Percentiles rank a stretch among this genome's conserved stretches.
Conservation (phyloP, 2,329 filamentous ascomycete species). For the Exophiala dermatitidis region DNA sequence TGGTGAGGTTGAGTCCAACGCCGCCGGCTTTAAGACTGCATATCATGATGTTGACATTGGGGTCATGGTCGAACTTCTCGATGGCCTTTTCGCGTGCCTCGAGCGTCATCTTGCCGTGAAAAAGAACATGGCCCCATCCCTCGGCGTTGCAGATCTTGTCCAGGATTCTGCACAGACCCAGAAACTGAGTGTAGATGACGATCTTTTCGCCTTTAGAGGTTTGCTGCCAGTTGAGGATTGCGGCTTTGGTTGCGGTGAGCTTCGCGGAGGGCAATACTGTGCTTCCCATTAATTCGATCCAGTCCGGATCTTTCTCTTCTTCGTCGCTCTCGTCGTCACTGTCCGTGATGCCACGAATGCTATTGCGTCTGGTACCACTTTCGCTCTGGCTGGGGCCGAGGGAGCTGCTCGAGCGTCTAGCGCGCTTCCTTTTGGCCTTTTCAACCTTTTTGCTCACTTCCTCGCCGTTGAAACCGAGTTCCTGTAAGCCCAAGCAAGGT, state of each 20-base stretch:
- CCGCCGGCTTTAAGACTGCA: constrained; percentile 53
- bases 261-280: constrained; percentile 32
- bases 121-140: constrained; percentile 42
- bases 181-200: constrained; percentile 55
- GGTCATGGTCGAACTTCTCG: constrained; percentile 39
- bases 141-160: constrained; percentile 44
- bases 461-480: constrained; percentile 12
- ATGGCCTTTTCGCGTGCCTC: constrained; percentile 42
- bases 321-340: constrained; percentile 4
- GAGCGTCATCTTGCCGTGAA: constrained; percentile 45
- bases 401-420: neutral
- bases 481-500: constrained; percentile 14
- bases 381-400: neutral
- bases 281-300: constrained; percentile 18
- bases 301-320: constrained; percentile 12
- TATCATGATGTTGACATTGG: constrained; percentile 43
- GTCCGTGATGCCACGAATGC: neutral
- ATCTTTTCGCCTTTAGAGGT: constrained; percentile 48
- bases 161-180: constrained; percentile 48
- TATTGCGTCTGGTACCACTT: neutral
- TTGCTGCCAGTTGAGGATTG: constrained; percentile 34
- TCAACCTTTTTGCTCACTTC: constrained; percentile 3
- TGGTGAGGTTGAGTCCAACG: constrained; percentile 52
- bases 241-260: constrained; percentile 31
- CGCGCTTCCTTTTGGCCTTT: constrained; percentile 1